phyloP scores from a whole-genome alignment of 225 moss, liverwort and hornwort genomes.

The Takakia lepidozioides region DNA sequence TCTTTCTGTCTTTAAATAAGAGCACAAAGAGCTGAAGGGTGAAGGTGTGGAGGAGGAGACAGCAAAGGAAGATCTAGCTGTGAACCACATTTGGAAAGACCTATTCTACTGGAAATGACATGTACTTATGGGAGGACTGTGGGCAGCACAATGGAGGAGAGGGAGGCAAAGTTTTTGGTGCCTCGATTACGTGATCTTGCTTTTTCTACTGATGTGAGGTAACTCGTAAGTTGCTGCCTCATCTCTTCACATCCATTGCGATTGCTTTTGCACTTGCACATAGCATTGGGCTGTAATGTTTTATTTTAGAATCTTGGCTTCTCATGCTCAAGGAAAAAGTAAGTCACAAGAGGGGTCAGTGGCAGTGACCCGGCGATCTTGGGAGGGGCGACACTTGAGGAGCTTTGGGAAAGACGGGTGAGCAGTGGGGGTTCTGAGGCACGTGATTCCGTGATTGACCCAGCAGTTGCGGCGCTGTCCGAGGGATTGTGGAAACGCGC shows the following conservation, averaged over 20 bases:
- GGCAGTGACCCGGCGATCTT: conserved; percentile 56
- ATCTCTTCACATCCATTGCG: too few relatives aligned
- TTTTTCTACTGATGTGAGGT: conserved; percentile 86
- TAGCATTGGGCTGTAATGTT: too few relatives aligned
- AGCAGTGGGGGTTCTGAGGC: conserved; percentile 51
- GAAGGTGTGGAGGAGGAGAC: too few relatives aligned
- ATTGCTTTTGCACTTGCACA: too few relatives aligned
- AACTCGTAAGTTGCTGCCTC: conserved; percentile 53
- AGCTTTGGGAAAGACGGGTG: conserved; percentile 61
- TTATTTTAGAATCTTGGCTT: neutral
- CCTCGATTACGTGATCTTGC: conserved; percentile 91
- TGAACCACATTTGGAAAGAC: neutral
- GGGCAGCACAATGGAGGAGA: conserved; percentile 64
- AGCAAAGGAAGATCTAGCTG: too few relatives aligned
- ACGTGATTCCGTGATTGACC: conserved; percentile 56
- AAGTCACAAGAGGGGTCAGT: conserved; percentile 5
- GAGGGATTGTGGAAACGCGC: conserved; percentile 87
- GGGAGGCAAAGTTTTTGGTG: conserved; percentile 62
- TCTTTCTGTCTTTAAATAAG: too few relatives aligned
- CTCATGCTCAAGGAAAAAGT: neutral
- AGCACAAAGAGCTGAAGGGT: too few relatives aligned
- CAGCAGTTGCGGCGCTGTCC: conserved; percentile 63
- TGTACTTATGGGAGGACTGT: too few relatives aligned
- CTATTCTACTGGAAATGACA: neutral
- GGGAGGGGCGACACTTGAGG: conserved; percentile 44